Base-by-base conservation (phyloP, 1,284 basidiomycete genomes). In the Mycosarcoma mackinlayi region DNA sequence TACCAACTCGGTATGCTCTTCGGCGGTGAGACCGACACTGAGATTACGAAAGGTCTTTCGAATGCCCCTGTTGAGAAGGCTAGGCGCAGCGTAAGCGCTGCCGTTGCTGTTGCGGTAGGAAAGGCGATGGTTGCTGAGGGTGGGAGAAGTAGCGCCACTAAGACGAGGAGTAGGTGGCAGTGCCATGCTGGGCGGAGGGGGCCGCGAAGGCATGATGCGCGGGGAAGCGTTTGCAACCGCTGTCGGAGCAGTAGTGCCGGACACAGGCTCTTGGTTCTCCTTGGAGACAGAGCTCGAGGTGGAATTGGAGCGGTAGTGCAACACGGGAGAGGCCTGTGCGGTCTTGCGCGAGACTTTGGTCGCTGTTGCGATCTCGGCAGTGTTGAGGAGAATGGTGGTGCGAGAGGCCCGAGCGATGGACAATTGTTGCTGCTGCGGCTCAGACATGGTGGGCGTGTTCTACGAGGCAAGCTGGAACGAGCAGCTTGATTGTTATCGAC, bases 151-250 rank as follows among this genome's bases (percentile, higher is more conserved):
- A n/a, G 23, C 27, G 2, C 23, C 34, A 21, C 38, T 30, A 8
- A 42, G 30, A 7, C 41, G 25, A 2, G 59, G 66, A 4, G 55
- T 58, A 13, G 66, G 60, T 4, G 67, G 67, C 0, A 64, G 49
- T 28, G 67, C 61, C 9, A 55, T 28, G 11, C 28, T 31, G 4
- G 67, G 67, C 6, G 67, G 66, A 30, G 66, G 66, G 7, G 52
- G 30, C 19, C 60, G 66, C 13, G 66, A 57, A 30, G 65, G 65
- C 35, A 68, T 21, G 30, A 54, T 23, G 10, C 54, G 49, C 14
- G 64, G 37, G 10, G 57, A 55, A 23, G 16, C 28, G 14, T 14
- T 35, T 6, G 25, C 33, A 14, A 25, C 10, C 10, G 25, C 21
- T 16, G 6, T 14, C 4, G 31, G 4, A 25, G 48, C 24, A 10